Conservation (phyloP, 2,329 filamentous ascomycete species). For the Gnomoniopsis sp. region DNA sequence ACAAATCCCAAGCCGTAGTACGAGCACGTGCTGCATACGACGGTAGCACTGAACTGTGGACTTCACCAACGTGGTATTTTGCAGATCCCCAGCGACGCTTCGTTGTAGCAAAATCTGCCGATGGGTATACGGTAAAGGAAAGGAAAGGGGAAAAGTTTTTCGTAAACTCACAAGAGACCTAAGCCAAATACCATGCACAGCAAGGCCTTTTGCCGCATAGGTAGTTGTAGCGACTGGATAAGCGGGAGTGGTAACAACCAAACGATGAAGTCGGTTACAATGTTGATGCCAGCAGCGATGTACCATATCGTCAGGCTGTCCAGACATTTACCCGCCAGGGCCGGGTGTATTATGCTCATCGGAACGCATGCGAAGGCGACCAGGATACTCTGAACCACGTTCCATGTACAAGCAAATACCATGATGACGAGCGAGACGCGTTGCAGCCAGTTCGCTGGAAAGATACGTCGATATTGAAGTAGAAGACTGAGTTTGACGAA, state of each 20-base stretch:
- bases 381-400: slow-evolving; percentile 23
- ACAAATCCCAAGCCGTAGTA: not conserved
- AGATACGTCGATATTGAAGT: slow-evolving; percentile 31
- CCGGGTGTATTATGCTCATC: slow-evolving; percentile 23
- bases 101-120: not conserved
- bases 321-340: slow-evolving; percentile 17
- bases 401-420: slow-evolving; percentile 25
- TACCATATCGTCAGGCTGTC: slow-evolving; percentile 23
- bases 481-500: slow-evolving; percentile 32
- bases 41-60: too few species aligned
- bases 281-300: slow-evolving; percentile 29
- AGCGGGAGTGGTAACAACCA: slow-evolving; percentile 35
- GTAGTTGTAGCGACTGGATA: slow-evolving; percentile 33
- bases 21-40: too few species aligned
- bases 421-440: slow-evolving; percentile 12
- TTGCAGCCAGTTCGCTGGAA: slow-evolving; percentile 24
- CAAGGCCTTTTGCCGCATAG: slow-evolving; percentile 18
- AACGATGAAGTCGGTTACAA: slow-evolving; percentile 33
- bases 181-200: slow-evolving; percentile 21
- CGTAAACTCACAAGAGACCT: slow-evolving; percentile 20
- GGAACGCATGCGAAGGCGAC: slow-evolving; percentile 28
- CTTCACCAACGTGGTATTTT: not conserved
- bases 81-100: too few species aligned
- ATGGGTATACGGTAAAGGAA: too few species aligned
- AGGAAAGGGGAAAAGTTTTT: too few species aligned